Base-by-base conservation (phyloP, 441 rosid species). In the Adansonia gregorii region DNA sequence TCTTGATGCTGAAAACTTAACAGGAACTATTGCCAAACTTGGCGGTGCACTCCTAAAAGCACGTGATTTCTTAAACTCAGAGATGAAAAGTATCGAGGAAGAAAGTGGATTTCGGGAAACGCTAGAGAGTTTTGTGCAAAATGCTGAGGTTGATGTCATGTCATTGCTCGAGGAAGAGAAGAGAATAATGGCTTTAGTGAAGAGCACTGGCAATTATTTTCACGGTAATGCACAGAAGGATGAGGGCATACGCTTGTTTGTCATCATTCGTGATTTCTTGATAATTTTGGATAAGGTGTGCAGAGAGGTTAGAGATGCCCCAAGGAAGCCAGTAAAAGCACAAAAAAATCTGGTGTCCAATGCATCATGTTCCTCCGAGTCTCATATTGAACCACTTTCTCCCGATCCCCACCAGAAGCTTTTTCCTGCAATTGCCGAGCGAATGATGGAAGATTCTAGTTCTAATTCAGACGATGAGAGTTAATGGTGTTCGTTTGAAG, bases 191-290 rank as follows among this genome's bases (percentile, higher is more conserved):
- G 88, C 89, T 68, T 73, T 94, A 83, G 98, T 94, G 85, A 95
- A 90, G 87, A 91, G 89, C 82, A 91, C 98, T 8, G 98, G 93
- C 11, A 94, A 93, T 83, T 96, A 96, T 78, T 96, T 96, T 87
- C 98, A 97, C 83, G 99, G 99, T 54, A 92, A 91, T 64, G 84
- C 95, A 0, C 94, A 94, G 46, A 97, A 90, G 83, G 97, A 93
- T 43, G 99, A 97, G 78, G 97, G 97, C 12, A 77, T 94, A 72
- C 94, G 97, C 51, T 83, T 97, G 83, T 97, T 97, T 85, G 78
- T 64, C 58, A 84, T 91, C 3, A 89, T 97, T 14, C 88, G 98
- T 4, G 95, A 97, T 82, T 94, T 97, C 82, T 83, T 97, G 87
- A 83, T 85, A 76, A 93, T 92, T 56, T 78, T 94, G 75, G 98